Base-by-base conservation (phyloP, 2,329 filamentous ascomycete genomes). In the Blumeria hordei region DNA sequence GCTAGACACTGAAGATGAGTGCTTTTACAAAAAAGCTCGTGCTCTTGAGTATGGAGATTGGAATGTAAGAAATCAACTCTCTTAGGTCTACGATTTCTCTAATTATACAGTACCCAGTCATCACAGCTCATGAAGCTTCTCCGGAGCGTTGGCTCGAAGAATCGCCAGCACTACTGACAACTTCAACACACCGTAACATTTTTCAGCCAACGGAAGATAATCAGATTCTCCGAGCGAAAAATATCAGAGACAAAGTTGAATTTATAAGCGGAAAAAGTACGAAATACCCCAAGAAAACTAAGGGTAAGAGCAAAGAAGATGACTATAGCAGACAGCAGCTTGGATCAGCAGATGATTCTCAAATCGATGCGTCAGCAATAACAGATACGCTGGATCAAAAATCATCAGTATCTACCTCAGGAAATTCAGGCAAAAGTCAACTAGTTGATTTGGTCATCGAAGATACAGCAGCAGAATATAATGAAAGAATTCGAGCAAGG, bases 11-110 rank as follows among this genome's bases (percentile, higher is more conserved):
- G 82, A 85, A 43, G 85, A 88, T 57, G 85, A 90, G 65, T 68
- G 68, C 6, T 70, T 88, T 4, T 90, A 85, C 60, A 72, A 72
- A 21, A 82, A 78, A 62, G 85, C 85, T 0, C 75, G 83, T 57
- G 75, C 79, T 44, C 68, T 90, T 3, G 84, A 88, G 62, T 88
- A 81, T 65, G 85, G 85, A 2, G 90, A 96, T 64, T 96, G 88
- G 87, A 95, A 96, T 68, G 86, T 90, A 70, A 73, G 85, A 78
- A 12, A n/a, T 10, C 35, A 12, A 34, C 28, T 21, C 14, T 21
- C 14, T 37, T 11, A 37, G 9, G 10, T 28, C 45, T 52, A 12
- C 47, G 53, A 37, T 37, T 28, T 50, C 57, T 64, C 70, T 55
- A 71, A 60, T 16, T 54, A 16, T 57, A 53, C 62, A 92, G 85